Evolutionary conservation across 176 grass and related monocot genomes (phyloP).

Genomic region (Musa acuminata): DNA sequence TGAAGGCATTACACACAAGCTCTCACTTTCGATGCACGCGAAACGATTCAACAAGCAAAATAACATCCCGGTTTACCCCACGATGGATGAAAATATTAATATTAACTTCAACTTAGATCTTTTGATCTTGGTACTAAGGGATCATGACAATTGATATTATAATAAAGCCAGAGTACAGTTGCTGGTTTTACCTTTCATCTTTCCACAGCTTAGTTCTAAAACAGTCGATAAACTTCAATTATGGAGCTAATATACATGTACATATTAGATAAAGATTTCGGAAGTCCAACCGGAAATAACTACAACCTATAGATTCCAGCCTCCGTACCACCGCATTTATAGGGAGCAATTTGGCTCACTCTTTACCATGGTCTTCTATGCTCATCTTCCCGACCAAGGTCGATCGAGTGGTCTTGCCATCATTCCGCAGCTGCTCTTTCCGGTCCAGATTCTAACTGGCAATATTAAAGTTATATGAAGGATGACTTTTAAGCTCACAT

Average conservation of each 20-base stretch:
- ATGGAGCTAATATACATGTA: not conserved
- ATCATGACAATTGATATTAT: too few relatives aligned
- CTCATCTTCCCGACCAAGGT: not conserved
- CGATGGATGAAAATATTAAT: too few relatives aligned
- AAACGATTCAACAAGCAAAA: too few relatives aligned
- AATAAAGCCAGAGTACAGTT: too few relatives aligned
- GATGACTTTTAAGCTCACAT: not conserved
- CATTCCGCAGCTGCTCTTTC: not conserved
- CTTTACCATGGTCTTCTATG: not conserved
- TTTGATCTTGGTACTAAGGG: too few relatives aligned
- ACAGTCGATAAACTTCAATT: too few relatives aligned
- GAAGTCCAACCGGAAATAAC: not conserved
- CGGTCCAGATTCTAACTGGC: not conserved
- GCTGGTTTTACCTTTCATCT: too few relatives aligned
- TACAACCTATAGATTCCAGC: not conserved
- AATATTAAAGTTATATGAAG: not conserved
- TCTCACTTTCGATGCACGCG: too few relatives aligned
- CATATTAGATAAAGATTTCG: not conserved
- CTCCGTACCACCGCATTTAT: not conserved
- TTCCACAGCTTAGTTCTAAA: too few relatives aligned
- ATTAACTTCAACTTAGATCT: too few relatives aligned
- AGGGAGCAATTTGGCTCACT: not conserved
- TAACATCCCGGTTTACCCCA: too few relatives aligned
- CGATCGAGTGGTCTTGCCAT: not conserved
- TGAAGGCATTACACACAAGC: too few relatives aligned